Evolutionary conservation across 2,329 filamentous ascomycete genomes (phyloP).

Genomic region (Akanthomyces dipterigenus): DNA sequence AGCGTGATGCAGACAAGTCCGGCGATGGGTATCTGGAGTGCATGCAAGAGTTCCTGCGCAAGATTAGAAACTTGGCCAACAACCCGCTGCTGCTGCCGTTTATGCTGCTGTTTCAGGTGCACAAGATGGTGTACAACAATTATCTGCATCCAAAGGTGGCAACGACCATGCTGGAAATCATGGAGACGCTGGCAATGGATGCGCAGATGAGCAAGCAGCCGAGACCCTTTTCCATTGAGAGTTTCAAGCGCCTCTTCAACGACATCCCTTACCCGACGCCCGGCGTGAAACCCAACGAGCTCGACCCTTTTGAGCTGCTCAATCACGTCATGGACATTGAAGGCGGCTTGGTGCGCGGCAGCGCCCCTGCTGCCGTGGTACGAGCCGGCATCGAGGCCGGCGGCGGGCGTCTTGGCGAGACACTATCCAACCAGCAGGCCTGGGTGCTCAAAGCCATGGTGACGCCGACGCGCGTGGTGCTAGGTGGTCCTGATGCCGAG

Average conservation of each 20-base stretch:
- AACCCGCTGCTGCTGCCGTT: slow-evolving; percentile 37
- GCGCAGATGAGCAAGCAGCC: slow-evolving; percentile 19
- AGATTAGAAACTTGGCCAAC: slow-evolving; percentile 19
- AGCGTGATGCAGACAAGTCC: not conserved
- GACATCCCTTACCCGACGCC: slow-evolving; percentile 50
- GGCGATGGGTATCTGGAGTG: slow-evolving; percentile 18
- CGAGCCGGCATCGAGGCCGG: no score
- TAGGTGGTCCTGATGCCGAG: slow-evolving; percentile 58
- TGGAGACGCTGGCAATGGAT: slow-evolving; percentile 28
- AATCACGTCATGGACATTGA: slow-evolving; percentile 35
- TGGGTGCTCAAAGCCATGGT: slow-evolving; percentile 50
- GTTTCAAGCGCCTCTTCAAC: slow-evolving; percentile 46
- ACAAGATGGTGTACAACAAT: slow-evolving; percentile 56
- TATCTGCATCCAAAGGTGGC: slow-evolving; percentile 52
- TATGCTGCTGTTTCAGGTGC: slow-evolving; percentile 52
- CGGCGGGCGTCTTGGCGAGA: slow-evolving; percentile 19
- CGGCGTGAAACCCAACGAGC: slow-evolving; percentile 34
- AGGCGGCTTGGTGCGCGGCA: slow-evolving; percentile 21
- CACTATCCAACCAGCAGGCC: slow-evolving; percentile 33
- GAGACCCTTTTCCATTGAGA: slow-evolving; percentile 41
- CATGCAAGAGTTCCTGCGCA: slow-evolving; percentile 27
- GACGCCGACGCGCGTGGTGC: slow-evolving; percentile 51
- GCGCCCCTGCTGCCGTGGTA: no score
- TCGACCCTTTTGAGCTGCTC: slow-evolving; percentile 36
- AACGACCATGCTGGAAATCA: slow-evolving; percentile 35